phyloP scores from a whole-genome alignment of 2,329 filamentous ascomycete species.

The Didymella pomorum region DNA sequence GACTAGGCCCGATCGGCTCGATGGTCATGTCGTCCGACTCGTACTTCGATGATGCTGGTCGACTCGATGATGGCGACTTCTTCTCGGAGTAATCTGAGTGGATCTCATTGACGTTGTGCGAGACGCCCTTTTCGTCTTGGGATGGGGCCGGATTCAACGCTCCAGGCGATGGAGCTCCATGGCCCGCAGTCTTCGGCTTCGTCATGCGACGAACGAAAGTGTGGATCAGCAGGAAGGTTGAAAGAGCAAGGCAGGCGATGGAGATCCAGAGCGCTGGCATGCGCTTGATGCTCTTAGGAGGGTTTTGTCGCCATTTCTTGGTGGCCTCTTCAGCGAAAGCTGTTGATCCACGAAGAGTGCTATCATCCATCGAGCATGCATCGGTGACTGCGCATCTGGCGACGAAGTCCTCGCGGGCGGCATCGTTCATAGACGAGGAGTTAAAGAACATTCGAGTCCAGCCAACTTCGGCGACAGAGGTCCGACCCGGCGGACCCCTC shows the following conservation, averaged over 20 bases:
- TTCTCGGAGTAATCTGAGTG: background rate
- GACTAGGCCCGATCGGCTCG: conserved; percentile 28
- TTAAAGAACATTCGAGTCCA: conserved; percentile 62
- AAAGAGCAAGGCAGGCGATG: conserved; percentile 40
- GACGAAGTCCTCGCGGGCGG: conserved; percentile 38
- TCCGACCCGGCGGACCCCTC: conserved; percentile 54
- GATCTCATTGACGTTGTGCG: background rate
- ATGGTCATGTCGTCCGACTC: conserved; percentile 38
- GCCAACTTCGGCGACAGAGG: conserved; percentile 54
- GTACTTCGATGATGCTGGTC: conserved; percentile 22
- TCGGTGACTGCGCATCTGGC: conserved; percentile 38
- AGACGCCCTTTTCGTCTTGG: background rate
- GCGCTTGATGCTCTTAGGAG: conserved; percentile 31
- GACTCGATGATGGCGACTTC: conserved; percentile 10
- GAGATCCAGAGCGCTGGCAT: conserved; percentile 47
- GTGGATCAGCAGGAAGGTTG: conserved; percentile 42
- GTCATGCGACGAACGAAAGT: conserved; percentile 39
- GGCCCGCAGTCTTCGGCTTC: conserved; percentile 19
- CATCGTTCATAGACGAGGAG: conserved; percentile 52
- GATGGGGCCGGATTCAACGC: conserved; percentile 1
- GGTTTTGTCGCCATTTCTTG: conserved; percentile 43
- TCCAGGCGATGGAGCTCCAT: conserved; percentile 11
- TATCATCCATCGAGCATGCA: conserved; percentile 50
- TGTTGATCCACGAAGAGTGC: conserved; percentile 45
- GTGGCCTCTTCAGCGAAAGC: conserved; percentile 33